Percentiles rank a stretch among this genome's conserved stretches.
phyloP scores from a whole-genome alignment of 2,329 filamentous ascomycete species.

The Alternaria conjuncta region DNA sequence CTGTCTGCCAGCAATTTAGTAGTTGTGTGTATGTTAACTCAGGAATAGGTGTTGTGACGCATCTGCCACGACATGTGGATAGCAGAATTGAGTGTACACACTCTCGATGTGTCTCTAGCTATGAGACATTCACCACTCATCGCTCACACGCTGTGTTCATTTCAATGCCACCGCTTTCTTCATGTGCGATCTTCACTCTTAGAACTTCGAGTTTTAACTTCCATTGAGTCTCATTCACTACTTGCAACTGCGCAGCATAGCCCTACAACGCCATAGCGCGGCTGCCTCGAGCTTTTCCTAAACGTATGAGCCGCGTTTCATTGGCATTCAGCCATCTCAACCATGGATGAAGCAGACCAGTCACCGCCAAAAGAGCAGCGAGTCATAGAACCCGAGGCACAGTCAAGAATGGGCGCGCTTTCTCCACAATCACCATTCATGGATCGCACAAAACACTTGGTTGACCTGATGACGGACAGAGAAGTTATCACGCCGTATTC shows the following conservation, averaged over 20 bases:
- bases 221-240: background rate
- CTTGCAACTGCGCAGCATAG: background rate
- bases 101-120: too few species aligned
- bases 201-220: background rate
- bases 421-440: background rate
- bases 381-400: fast-evolving
- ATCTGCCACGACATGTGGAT: background rate
- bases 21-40: background rate
- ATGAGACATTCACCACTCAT: background rate
- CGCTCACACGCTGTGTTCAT: fast-evolving
- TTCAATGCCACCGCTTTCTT: fast-evolving
- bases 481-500: background rate
- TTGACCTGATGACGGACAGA: fast-evolving
- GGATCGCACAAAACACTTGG: background rate
- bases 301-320: background rate
- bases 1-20: background rate
- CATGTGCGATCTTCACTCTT: background rate
- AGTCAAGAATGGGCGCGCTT: background rate
- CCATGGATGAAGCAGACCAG: background rate
- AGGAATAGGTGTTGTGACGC: background rate
- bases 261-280: background rate
- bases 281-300: background rate
- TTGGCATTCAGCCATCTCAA: background rate
- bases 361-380: background rate
- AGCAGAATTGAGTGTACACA: too few species aligned